A percentile compares a stretch with the other conserved stretches of the same genome.
These are phyloP conservation scores for Hibiscus trionum DNA, from an alignment of 345 rosid genomes.

Conservation along the genomic window DNA sequence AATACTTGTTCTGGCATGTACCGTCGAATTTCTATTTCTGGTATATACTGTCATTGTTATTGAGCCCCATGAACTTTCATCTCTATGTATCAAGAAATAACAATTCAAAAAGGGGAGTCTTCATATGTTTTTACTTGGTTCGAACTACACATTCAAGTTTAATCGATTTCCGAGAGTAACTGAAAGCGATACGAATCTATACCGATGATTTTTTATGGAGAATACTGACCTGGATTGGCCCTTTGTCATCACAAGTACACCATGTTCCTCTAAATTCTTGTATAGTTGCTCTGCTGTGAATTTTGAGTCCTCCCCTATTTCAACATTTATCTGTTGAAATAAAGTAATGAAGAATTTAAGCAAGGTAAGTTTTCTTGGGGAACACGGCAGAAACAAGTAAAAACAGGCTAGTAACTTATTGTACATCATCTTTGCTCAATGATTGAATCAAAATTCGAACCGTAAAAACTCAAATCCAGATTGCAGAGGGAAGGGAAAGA, in stretches of 20 bases:
- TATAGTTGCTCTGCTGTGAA: conserved; percentile 42
- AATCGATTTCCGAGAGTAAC: not conserved
- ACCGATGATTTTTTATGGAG: not conserved
- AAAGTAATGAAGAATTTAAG: not conserved
- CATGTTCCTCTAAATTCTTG: conserved; percentile 62
- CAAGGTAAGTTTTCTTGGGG: not conserved
- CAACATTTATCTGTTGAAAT: conserved; percentile 47
- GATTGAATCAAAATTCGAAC: not conserved
- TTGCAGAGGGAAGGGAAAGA: not conserved
- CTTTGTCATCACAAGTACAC: conserved; percentile 53
- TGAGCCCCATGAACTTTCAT: too few relatives aligned
- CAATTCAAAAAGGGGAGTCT: too few relatives aligned
- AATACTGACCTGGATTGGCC: conserved; percentile 43
- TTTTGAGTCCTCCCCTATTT: conserved; percentile 42
- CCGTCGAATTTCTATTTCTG: not conserved
- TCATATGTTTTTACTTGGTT: too few relatives aligned
- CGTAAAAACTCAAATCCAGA: not conserved
- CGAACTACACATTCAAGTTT: not conserved
- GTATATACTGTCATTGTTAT: not conserved
- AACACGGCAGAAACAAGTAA: not conserved
- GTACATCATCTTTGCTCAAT: not conserved
- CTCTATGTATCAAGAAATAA: too few relatives aligned
- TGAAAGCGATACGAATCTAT: not conserved
- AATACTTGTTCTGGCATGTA: not conserved
- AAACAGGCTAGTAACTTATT: not conserved